Percentiles rank a stretch among this genome's conserved stretches.
phyloP scores from a whole-genome alignment of 768 basidiomycete species.

The Tulasnella sp. region DNA sequence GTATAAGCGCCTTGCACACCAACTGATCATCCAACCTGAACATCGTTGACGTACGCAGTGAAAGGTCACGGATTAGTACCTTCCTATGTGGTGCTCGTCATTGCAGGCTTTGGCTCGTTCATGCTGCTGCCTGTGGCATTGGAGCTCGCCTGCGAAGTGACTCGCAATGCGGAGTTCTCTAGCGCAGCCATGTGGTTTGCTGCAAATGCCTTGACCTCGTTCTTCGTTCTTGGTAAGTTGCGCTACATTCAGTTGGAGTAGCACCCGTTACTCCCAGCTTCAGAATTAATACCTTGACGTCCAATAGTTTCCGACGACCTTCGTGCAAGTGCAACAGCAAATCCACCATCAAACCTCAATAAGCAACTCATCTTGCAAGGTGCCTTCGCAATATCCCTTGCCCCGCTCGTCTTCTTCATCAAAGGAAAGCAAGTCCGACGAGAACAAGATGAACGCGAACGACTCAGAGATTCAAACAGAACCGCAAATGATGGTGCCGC shows the following conservation, averaged over 20 bases:
- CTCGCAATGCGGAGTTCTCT: constrained; percentile 76
- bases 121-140: constrained; percentile 75
- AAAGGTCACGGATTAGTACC: constrained; percentile 61
- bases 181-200: constrained; percentile 74
- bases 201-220: constrained; percentile 59
- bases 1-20: constrained; percentile 4
- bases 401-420: constrained; percentile 55
- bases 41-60: constrained; percentile 48
- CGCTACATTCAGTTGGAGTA: constrained; percentile 19
- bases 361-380: constrained; percentile 70
- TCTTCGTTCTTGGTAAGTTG: constrained; percentile 63
- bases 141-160: constrained; percentile 79
- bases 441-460: constrained; percentile 52
- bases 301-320: constrained; percentile 65
- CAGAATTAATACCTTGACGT: neutral
- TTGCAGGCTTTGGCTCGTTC: constrained; percentile 68
- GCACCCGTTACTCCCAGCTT: neutral
- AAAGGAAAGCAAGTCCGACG: constrained; percentile 65
- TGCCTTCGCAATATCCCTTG: constrained; percentile 49
- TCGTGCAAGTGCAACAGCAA: constrained; percentile 60
- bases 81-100: constrained; percentile 66
- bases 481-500: neutral
- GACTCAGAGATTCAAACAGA: neutral
- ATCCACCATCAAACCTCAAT: constrained; percentile 76
- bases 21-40: constrained; percentile 1